These are phyloP conservation scores for Amylocystis lapponica DNA, from an alignment of 768 basidiomycete genomes.

Conservation along the genomic window DNA sequence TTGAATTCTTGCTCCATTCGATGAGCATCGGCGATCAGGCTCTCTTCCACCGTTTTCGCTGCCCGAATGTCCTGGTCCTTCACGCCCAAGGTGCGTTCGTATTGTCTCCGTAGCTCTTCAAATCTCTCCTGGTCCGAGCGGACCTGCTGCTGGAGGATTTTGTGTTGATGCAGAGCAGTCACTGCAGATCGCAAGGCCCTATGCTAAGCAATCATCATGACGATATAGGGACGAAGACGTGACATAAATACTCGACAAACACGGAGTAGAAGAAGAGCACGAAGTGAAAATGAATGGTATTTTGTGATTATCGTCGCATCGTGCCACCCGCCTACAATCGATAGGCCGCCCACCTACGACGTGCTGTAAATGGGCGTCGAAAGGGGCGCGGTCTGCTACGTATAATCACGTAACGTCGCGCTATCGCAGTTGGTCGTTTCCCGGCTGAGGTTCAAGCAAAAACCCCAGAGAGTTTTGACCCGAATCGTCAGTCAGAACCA, in stretches of 20 bases:
- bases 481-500: no score
- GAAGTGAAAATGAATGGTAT: slow-evolving; percentile 4
- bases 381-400: no score
- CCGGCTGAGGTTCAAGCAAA: no score
- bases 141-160: slow-evolving; percentile 25
- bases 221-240: neutral
- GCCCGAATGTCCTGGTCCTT: slow-evolving; percentile 15
- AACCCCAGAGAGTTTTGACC: no score
- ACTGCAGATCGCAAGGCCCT: slow-evolving; percentile 28
- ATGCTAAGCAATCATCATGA: slow-evolving; percentile 18
- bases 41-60: slow-evolving; percentile 12
- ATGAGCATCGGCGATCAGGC: slow-evolving; percentile 10
- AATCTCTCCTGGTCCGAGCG: slow-evolving; percentile 5
- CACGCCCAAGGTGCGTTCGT: slow-evolving; percentile 9
- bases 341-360: no score
- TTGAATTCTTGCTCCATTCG: slow-evolving; percentile 9
- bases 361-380: no score
- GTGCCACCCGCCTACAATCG: no score
- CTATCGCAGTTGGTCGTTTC: no score
- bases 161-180: slow-evolving; percentile 34
- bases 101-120: slow-evolving; percentile 7
- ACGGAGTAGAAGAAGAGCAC: slow-evolving; percentile 13
- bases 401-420: no score
- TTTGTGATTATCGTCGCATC: no score
- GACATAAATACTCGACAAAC: slow-evolving; percentile 8